phyloP scores from a whole-genome alignment of 139 green algal genomes.

The Haematococcus lacustris region DNA sequence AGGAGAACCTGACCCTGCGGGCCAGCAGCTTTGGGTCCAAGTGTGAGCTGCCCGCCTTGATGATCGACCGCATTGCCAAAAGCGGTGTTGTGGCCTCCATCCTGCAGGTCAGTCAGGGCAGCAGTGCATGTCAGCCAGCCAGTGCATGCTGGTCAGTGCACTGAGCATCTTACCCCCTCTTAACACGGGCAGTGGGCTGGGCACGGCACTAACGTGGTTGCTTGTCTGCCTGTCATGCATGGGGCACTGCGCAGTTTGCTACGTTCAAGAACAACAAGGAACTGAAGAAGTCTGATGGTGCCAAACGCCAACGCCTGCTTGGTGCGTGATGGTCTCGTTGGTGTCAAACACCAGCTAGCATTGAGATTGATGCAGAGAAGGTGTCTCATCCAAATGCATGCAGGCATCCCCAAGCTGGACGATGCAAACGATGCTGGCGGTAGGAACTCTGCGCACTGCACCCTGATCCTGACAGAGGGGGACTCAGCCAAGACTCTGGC shows the following conservation, averaged over 20 bases:
- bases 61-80: slow-evolving; percentile 87
- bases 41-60: slow-evolving; percentile 74
- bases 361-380: too few species aligned
- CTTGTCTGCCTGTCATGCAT: too few species aligned
- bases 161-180: not conserved
- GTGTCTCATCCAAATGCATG: too few species aligned
- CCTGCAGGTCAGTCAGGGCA: slow-evolving; percentile 25
- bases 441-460: slow-evolving; percentile 81
- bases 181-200: not conserved
- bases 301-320: slow-evolving; percentile 62
- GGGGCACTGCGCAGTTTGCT: slow-evolving; percentile 74
- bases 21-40: slow-evolving; percentile 88
- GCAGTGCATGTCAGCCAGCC: not conserved
- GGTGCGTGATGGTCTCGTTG: slow-evolving; percentile 5
- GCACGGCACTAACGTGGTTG: too few species aligned
- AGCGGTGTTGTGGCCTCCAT: slow-evolving; percentile 83
- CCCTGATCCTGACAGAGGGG: slow-evolving; percentile 99
- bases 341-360: too few species aligned
- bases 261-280: slow-evolving; percentile 91
- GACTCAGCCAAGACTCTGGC: slow-evolving; percentile 96
- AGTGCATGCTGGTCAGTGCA: not conserved
- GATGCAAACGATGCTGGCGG: slow-evolving; percentile 96
- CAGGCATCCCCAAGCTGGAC: slow-evolving; percentile 94
- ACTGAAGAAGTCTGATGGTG: slow-evolving; percentile 94
- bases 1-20: slow-evolving; percentile 91